A percentile compares a stretch with the other conserved stretches of the same genome.
Evolutionary conservation across 2,329 filamentous ascomycete species (phyloP).

Genomic region (Peltaster fructicola): DNA sequence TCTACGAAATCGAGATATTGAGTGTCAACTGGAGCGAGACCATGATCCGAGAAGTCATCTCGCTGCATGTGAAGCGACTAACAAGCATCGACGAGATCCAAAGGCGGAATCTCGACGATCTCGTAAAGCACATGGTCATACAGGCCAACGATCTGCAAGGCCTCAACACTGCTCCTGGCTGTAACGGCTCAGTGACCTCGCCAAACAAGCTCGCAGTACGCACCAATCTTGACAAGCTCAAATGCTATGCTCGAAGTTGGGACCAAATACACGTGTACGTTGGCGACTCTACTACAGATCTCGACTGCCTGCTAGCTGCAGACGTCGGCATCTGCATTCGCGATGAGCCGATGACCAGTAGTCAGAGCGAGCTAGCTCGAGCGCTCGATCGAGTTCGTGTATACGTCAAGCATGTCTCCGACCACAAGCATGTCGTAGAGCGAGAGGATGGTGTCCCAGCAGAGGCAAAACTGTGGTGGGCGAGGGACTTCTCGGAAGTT

Average conservation of each 20-base stretch:
- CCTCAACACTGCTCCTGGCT: slow-evolving; percentile 10
- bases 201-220: slow-evolving; percentile 13
- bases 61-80: slow-evolving; percentile 1
- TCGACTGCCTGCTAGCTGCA: slow-evolving; percentile 26
- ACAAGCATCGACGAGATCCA: neutral
- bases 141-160: slow-evolving; percentile 21
- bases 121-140: slow-evolving; percentile 6
- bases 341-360: slow-evolving; percentile 15
- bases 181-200: slow-evolving; percentile 13
- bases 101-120: slow-evolving; percentile 1
- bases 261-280: slow-evolving; percentile 21
- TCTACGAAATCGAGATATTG: slow-evolving; percentile 19
- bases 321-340: slow-evolving; percentile 30
- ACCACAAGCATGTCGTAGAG: slow-evolving; percentile 9
- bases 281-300: slow-evolving; percentile 31
- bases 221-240: slow-evolving; percentile 26
- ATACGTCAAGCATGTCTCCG: slow-evolving; percentile 2
- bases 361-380: slow-evolving; percentile 17
- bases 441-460: too few species aligned
- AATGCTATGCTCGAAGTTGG: neutral
- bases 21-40: slow-evolving; percentile 31
- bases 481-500: too few species aligned
- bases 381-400: slow-evolving; percentile 9
- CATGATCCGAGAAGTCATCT: slow-evolving; percentile 20
- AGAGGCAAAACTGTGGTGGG: too few species aligned